Evolutionary conservation across 108 stramenopile species (phyloP).

Genomic region (Skeletonema potamos): DNA sequence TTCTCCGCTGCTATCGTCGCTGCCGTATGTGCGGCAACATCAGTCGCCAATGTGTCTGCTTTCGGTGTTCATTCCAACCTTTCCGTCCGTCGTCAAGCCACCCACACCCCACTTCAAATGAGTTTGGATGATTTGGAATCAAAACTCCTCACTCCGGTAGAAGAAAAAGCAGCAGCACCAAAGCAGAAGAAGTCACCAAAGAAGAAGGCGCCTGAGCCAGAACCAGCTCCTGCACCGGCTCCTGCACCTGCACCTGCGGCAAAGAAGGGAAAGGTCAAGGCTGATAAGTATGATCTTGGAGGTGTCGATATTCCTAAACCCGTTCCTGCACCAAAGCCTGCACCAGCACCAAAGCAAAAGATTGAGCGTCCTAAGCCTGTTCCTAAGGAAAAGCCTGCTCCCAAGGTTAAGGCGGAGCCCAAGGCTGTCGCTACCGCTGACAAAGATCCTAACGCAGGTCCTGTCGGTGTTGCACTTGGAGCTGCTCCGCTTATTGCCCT

Average conservation of each 20-base stretch:
- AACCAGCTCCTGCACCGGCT: slow-evolving; percentile 25
- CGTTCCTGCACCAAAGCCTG: slow-evolving; percentile 33
- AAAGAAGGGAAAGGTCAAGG: neutral
- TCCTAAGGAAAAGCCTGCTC: slow-evolving; percentile 8
- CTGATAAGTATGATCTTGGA: slow-evolving; percentile 26
- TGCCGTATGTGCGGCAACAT: slow-evolving; percentile 49
- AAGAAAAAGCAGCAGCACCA: slow-evolving; percentile 17
- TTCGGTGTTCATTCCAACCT: slow-evolving; percentile 50
- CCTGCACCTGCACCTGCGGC: slow-evolving; percentile 26
- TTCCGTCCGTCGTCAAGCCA: slow-evolving; percentile 33
- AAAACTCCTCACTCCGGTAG: slow-evolving; percentile 38
- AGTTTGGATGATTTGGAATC: slow-evolving; percentile 45
- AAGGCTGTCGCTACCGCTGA: slow-evolving; percentile 11
- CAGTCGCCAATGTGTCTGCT: slow-evolving; percentile 37
- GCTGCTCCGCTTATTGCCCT: slow-evolving; percentile 76
- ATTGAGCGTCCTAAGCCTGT: slow-evolving; percentile 6
- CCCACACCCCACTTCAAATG: slow-evolving; percentile 3
- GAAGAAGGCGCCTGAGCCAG: slow-evolving; percentile 25
- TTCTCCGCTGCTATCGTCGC: slow-evolving; percentile 65
- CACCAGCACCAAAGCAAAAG: slow-evolving; percentile 36
- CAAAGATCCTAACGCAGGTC: slow-evolving; percentile 59
- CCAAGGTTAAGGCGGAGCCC: slow-evolving; percentile 22
- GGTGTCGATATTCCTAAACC: slow-evolving; percentile 25
- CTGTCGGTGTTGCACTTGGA: slow-evolving; percentile 74
- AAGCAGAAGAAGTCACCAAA: slow-evolving; percentile 25